phyloP scores from a whole-genome alignment of 805 yeast species.

The Ogataea parapolymorpha region DNA sequence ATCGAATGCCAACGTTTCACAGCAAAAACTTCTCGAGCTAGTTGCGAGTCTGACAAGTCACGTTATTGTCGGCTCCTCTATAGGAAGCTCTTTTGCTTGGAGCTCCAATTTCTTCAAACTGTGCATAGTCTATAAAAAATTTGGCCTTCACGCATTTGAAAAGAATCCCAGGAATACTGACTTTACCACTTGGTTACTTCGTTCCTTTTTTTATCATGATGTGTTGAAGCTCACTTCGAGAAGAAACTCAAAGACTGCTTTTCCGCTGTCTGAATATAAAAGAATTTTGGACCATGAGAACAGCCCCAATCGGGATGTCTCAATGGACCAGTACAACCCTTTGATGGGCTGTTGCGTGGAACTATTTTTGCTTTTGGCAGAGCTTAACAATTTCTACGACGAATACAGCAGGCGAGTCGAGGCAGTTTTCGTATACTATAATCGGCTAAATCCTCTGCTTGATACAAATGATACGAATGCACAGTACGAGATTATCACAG shows the following conservation, averaged over 20 bases:
- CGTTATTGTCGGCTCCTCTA: conserved; percentile 18
- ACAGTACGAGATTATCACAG: conserved; percentile 8
- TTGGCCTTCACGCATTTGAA: conserved; percentile 16
- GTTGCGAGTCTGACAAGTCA: conserved; percentile 19
- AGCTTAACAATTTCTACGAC: conserved; percentile 16
- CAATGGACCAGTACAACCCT: conserved; percentile 6
- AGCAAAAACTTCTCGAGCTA: background rate
- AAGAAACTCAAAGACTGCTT: conserved; percentile 20
- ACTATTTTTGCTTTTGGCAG: conserved; percentile 21
- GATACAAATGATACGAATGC: conserved; percentile 4
- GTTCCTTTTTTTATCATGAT: conserved; percentile 26
- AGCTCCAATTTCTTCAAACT: conserved; percentile 18
- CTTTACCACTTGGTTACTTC: conserved; percentile 17
- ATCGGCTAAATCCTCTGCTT: conserved; percentile 1
- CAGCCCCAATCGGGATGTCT: background rate
- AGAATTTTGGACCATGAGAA: conserved; percentile 9
- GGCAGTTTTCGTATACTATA: conserved; percentile 3
- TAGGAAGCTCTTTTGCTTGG: conserved; percentile 22
- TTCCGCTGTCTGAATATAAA: conserved; percentile 21
- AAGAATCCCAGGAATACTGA: conserved; percentile 7
- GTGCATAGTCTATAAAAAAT: conserved; percentile 8
- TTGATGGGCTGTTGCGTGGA: conserved; percentile 20
- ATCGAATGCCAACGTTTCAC: background rate
- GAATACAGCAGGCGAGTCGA: conserved; percentile 5
- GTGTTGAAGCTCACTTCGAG: conserved; percentile 23